phyloP scores from a whole-genome alignment of 257 asterid genomes.

The Ehretia macrophylla region DNA sequence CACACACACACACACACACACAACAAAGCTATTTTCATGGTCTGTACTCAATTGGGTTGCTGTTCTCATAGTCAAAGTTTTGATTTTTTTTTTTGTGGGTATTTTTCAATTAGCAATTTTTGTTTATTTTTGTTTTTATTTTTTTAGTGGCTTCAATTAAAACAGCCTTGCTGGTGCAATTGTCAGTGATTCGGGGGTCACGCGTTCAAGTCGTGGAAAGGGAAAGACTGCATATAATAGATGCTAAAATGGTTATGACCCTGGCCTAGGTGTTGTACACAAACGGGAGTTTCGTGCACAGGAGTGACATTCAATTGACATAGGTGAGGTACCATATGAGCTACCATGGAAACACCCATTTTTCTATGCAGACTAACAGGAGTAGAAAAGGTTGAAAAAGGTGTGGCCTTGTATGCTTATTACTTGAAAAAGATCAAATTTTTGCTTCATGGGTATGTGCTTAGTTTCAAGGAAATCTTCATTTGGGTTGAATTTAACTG shows the following conservation, averaged over 20 bases:
- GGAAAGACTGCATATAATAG: too few relatives aligned
- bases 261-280: too few relatives aligned
- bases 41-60: not conserved
- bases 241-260: too few relatives aligned
- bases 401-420: not conserved
- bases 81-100: not conserved
- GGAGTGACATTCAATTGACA: too few relatives aligned
- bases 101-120: too few relatives aligned
- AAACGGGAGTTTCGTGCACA: too few relatives aligned
- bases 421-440: constrained; percentile 8
- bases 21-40: not conserved
- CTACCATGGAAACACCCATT: constrained; percentile 5
- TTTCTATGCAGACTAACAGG: not conserved
- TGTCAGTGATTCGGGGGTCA: too few relatives aligned
- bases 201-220: too few relatives aligned
- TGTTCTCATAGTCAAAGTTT: not conserved
- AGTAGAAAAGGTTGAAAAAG: not conserved
- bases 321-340: not conserved
- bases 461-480: constrained; percentile 26
- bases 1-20: not conserved
- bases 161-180: too few relatives aligned
- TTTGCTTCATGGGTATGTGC: constrained; percentile 49
- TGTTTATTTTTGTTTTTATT: not conserved
- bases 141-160: not conserved
- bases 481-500: constrained; percentile 16